phyloP scores from a whole-genome alignment of 2,329 filamentous ascomycete genomes.

The Epichloe bromicola region DNA sequence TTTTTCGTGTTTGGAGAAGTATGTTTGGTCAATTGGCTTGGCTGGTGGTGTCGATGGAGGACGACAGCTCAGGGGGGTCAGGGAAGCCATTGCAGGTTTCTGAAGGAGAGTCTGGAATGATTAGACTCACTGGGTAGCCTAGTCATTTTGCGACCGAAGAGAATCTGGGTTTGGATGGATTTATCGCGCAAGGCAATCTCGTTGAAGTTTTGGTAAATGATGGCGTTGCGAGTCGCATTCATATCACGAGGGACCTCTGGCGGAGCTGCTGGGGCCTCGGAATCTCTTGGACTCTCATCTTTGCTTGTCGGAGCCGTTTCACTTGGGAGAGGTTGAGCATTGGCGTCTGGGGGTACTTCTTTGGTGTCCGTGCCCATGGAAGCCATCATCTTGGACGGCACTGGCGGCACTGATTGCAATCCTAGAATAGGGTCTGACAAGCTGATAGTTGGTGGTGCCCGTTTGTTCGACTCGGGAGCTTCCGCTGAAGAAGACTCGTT shows the following conservation, averaged over 20 bases:
- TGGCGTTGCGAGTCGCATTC: conserved; percentile 32
- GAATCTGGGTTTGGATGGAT: conserved; percentile 42
- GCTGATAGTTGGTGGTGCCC: conserved; percentile 25
- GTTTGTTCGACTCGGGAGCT: conserved; percentile 28
- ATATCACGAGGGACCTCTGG: conserved; percentile 8
- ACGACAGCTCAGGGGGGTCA: too few species aligned
- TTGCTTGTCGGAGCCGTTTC: conserved; percentile 7
- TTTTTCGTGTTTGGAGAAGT: neutral
- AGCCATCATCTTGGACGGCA: neutral
- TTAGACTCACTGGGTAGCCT: conserved; percentile 38
- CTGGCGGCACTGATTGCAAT: neutral
- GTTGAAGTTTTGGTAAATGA: conserved; percentile 48
- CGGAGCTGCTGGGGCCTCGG: conserved; percentile 10
- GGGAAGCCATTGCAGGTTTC: too few species aligned
- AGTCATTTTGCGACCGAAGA: conserved; percentile 46
- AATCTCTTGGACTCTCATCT: conserved; percentile 4
- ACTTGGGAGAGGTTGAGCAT: conserved; percentile 7
- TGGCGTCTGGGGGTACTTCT: neutral
- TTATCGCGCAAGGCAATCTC: conserved; percentile 42
- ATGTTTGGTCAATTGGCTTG: neutral
- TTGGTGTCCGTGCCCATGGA: neutral
- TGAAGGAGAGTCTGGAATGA: neutral
- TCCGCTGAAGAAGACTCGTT: conserved; percentile 14
- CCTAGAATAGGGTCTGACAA: neutral
- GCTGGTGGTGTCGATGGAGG: neutral